Percentiles rank a stretch among this genome's conserved stretches.
Conservation (phyloP, 352 stramenopile species). For the Hyaloperonospora arabidopsidis region DNA sequence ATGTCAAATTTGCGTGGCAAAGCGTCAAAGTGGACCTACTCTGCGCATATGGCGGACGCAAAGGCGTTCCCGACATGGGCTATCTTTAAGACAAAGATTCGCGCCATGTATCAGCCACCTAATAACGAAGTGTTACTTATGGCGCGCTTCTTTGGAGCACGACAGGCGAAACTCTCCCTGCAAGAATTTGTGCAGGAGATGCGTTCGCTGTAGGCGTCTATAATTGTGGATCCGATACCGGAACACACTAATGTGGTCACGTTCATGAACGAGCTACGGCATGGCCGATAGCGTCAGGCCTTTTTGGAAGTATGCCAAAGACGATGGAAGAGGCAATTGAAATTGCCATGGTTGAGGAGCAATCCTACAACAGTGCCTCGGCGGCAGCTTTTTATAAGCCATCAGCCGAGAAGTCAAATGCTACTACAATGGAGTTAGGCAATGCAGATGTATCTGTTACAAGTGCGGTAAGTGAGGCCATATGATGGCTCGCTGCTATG, state of each 20-base stretch:
- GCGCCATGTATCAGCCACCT: neutral
- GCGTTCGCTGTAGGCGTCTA: neutral
- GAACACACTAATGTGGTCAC: neutral
- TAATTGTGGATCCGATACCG: neutral
- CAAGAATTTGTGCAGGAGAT: slow-evolving; percentile 1
- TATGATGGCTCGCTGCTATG: slow-evolving; percentile 1
- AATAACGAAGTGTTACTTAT: neutral
- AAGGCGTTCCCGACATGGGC: neutral
- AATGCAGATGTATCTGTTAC: neutral
- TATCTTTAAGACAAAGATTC: neutral
- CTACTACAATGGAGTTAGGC: neutral
- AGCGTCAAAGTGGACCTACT: neutral
- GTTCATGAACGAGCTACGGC: neutral
- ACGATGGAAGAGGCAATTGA: neutral
- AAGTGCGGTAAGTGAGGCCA: slow-evolving; percentile 1
- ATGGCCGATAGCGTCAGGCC: neutral
- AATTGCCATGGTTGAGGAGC: neutral
- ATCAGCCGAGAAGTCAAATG: neutral
- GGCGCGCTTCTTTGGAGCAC: neutral
- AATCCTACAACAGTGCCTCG: neutral
- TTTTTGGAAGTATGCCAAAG: neutral
- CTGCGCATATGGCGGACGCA: neutral
- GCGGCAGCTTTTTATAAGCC: neutral
- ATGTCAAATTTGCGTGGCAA: neutral
- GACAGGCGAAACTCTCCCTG: slow-evolving; percentile 1